Base-by-base conservation (phyloP, 495 filamentous ascomycete species). In the Lindgomyces ingoldianus region DNA sequence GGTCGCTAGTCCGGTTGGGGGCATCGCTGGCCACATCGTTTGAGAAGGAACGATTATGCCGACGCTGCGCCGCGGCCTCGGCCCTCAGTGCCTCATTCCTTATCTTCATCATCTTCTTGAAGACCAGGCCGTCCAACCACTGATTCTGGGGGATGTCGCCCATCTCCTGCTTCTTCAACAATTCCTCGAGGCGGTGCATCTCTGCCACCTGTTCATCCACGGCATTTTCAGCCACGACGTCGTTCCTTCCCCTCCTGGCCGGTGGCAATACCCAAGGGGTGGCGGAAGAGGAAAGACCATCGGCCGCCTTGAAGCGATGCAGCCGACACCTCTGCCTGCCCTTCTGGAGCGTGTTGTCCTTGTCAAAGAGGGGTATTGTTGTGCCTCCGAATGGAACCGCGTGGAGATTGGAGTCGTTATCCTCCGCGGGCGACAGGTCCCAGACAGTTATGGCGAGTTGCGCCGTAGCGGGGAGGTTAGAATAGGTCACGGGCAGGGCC, bases 111-210 rank as follows among this genome's bases (percentile, higher is more conserved):
- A 94, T 81, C 45, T 87, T 87, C 41, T 91, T 87, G 72, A 96
- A 97, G 6, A 96, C 91, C 61, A 98, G 80, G 65, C 92, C 88
- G 72, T 99, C 94, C 52, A 99, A 83, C 94, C 94, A 98, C 72
- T 95, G 91, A 46, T 94, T 88, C 16, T 90, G 83, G 2, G 89
- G 87, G 14, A 99, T 93, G 69, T 98, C 93, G 22, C 91, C 91
- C 87, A 97, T 94, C 73, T 99, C 94, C 69, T 97, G 95, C 74
- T 96, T 95, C 78, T 99, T 99, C 69, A 99, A 89, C 48, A 97
- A 71, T 54, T 85, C 86, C 72, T 96, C 91, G 44, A 97, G 80
- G 16, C 93, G 81, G 62, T 94, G 90, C 45, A 93, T 76, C 74
- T 97, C 92, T 41, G 87, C 80, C 4, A 72, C 60, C 69, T 91